Evolutionary conservation across 257 asterid species (phyloP).

Genomic region (Fraxinus excelsior): DNA sequence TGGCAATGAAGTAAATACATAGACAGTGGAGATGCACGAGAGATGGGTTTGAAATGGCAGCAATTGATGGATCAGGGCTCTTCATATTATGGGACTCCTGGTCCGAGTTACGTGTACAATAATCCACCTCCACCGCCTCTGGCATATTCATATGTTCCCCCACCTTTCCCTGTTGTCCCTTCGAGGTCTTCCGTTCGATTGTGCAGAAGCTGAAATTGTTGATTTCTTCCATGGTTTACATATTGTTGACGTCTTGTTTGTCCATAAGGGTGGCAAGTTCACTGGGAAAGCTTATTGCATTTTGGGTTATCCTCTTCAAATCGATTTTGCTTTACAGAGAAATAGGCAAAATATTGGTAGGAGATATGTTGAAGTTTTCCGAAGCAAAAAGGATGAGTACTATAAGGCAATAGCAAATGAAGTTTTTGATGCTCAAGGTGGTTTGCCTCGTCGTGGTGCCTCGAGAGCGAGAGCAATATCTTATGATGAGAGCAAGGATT

Average conservation of each 20-base stretch:
- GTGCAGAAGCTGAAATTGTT: slow-evolving; percentile 71
- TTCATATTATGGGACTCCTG: slow-evolving; percentile 61
- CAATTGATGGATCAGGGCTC: slow-evolving; percentile 78
- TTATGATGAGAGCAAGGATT: slow-evolving; percentile 64
- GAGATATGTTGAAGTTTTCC: slow-evolving; percentile 92
- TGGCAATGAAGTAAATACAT: slow-evolving; percentile 50
- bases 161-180: slow-evolving; percentile 92
- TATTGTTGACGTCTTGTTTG: slow-evolving; percentile 77
- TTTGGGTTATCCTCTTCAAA: slow-evolving; percentile 82
- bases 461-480: slow-evolving; percentile 85
- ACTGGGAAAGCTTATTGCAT: slow-evolving; percentile 84
- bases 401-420: slow-evolving; percentile 89
- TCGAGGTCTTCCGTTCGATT: slow-evolving; percentile 90
- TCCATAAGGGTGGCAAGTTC: slow-evolving; percentile 74
- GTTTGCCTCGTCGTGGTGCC: slow-evolving; percentile 66
- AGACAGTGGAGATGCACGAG: slow-evolving; percentile 79
- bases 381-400: slow-evolving; percentile 82
- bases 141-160: slow-evolving; percentile 65
- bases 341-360: slow-evolving; percentile 84
- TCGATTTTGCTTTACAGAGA: slow-evolving; percentile 86
- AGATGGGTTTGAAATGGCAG: slow-evolving; percentile 89
- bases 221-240: slow-evolving; percentile 88
- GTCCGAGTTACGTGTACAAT: slow-evolving; percentile 69
- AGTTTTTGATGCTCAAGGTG: slow-evolving; percentile 64
- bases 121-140: slow-evolving; percentile 73